These are phyloP conservation scores for Tetrapisispora arboricola DNA, from an alignment of 805 yeast genomes.

Conservation along the genomic window DNA sequence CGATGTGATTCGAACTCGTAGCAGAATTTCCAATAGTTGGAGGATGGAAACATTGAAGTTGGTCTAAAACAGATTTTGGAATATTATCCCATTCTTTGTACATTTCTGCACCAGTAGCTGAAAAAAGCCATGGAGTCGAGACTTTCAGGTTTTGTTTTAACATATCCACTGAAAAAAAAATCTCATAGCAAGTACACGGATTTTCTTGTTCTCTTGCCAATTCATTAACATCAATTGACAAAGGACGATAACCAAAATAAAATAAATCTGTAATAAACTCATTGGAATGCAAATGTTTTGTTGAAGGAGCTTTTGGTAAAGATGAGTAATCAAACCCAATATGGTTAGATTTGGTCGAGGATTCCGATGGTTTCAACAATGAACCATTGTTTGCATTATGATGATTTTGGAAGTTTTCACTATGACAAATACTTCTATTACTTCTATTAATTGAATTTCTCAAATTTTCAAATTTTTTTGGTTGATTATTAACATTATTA, in stretches of 20 bases:
- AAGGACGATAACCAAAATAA: conserved; percentile 26
- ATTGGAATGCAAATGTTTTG: conserved; percentile 15
- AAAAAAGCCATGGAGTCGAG: conserved; percentile 27
- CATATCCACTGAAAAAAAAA: conserved; percentile 17
- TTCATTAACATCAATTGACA: conserved; percentile 11
- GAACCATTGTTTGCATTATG: background rate
- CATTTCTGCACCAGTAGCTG: conserved; percentile 29
- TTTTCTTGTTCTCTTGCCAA: conserved; percentile 1
- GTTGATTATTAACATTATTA: background rate
- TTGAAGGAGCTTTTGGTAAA: conserved; percentile 25
- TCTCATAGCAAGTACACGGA: conserved; percentile 16
- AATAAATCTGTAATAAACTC: conserved; percentile 19
- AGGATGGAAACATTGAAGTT: conserved; percentile 28
- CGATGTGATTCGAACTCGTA: background rate
- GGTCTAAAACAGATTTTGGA: conserved; percentile 24
- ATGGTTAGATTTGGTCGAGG: background rate
- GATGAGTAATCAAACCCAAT: conserved; percentile 15
- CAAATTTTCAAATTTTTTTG: conserved; percentile 1
- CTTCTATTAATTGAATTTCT: conserved; percentile 2
- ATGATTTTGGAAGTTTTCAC: background rate
- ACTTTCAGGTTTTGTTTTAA: conserved; percentile 16
- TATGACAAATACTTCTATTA: conserved; percentile 2
- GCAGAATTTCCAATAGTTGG: conserved; percentile 15
- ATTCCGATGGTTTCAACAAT: background rate
- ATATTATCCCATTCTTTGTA: conserved; percentile 28